These are phyloP conservation scores for Erucastrum elatum DNA, from an alignment of 345 rosid species.

Conservation along the genomic window DNA sequence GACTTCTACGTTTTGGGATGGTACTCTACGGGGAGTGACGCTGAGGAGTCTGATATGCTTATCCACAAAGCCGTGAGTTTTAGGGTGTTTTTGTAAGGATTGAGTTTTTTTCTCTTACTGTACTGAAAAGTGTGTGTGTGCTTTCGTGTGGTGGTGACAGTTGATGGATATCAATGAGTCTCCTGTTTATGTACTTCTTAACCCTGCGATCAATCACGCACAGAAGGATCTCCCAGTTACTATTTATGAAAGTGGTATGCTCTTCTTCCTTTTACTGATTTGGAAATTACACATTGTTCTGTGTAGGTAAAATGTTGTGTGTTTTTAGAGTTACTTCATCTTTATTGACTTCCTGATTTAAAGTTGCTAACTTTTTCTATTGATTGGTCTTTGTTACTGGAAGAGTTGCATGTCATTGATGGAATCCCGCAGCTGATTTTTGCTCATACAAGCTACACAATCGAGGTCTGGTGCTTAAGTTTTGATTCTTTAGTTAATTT, in stretches of 20 bases:
- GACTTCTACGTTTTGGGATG: slow-evolving; percentile 86
- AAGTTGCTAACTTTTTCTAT: slow-evolving; percentile 13
- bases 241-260: slow-evolving; percentile 80
- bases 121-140: slow-evolving; percentile 9
- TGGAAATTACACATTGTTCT: background rate
- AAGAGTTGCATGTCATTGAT: slow-evolving; percentile 94
- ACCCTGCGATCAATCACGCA: slow-evolving; percentile 77
- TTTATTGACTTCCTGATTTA: background rate
- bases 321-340: background rate
- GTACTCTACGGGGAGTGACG: slow-evolving; percentile 92
- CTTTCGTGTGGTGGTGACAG: slow-evolving; percentile 43
- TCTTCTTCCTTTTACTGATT: background rate
- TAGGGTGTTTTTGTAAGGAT: background rate
- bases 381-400: slow-evolving; percentile 27
- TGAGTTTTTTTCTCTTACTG: background rate
- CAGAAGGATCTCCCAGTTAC: slow-evolving; percentile 96
- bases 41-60: slow-evolving; percentile 86
- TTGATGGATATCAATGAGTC: slow-evolving; percentile 96
- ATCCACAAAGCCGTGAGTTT: slow-evolving; percentile 85
- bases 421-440: slow-evolving; percentile 93
- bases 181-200: slow-evolving; percentile 88
- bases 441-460: slow-evolving; percentile 85
- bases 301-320: background rate
- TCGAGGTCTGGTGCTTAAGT: slow-evolving; percentile 60
- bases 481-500: background rate